phyloP scores from a whole-genome alignment of 768 basidiomycete species.

The Macrolepiota albuminosa region DNA sequence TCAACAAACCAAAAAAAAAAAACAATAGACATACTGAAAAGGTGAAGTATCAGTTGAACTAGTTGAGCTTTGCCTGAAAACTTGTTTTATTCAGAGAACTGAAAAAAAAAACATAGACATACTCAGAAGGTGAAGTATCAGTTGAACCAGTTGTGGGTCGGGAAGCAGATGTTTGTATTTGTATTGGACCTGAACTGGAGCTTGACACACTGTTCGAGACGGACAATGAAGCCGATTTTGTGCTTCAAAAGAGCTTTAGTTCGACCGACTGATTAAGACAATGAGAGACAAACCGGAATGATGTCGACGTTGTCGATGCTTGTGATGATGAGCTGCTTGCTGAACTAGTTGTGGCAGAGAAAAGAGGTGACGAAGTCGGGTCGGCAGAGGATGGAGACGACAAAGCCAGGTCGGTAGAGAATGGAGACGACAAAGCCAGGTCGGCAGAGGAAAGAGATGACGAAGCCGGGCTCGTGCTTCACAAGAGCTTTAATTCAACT shows the following conservation, averaged over 20 bases:
- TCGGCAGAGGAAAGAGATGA: not conserved
- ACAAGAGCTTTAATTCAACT: not conserved
- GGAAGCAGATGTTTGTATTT: not conserved
- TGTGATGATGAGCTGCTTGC: not conserved
- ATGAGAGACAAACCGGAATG: not conserved
- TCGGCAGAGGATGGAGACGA: not conserved
- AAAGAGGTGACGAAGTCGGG: too few species aligned
- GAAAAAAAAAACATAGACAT: too few species aligned
- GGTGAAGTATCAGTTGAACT: not conserved
- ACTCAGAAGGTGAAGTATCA: not conserved
- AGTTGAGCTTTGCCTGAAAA: not conserved
- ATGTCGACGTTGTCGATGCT: too few species aligned
- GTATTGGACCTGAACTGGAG: not conserved
- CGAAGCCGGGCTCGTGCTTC: not conserved
- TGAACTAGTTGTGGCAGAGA: not conserved
- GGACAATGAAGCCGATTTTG: not conserved
- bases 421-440: too few species aligned
- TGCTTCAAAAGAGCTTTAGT: not conserved
- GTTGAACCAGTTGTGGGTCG: not conserved
- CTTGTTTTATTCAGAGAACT: too few species aligned
- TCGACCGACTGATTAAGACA: not conserved
- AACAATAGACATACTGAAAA: not conserved
- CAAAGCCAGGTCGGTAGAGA: not conserved
- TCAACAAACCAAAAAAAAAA: too few species aligned
- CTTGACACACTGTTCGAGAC: too few species aligned